Evolutionary conservation across 345 rosid genomes (phyloP).

Genomic region (Moringa oleifera): DNA sequence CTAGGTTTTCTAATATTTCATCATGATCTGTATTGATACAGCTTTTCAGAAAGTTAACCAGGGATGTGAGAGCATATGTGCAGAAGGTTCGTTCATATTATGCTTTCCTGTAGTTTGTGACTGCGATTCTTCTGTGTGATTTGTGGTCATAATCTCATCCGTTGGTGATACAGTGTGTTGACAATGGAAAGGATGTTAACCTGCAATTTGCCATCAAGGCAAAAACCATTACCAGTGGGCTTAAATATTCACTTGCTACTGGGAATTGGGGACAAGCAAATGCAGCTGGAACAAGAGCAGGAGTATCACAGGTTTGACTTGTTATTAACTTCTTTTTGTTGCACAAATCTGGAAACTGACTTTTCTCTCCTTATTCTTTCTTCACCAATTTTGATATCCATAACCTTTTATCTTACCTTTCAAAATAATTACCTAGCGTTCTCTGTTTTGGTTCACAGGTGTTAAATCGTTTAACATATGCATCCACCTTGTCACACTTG

Average conservation of each 20-base stretch:
- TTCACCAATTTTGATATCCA: not conserved
- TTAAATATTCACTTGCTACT: slow-evolving; percentile 96
- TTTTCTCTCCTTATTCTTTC: not conserved
- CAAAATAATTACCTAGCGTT: slow-evolving; percentile 5
- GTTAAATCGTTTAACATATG: slow-evolving; percentile 90
- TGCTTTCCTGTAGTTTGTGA: slow-evolving; percentile 5
- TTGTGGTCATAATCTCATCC: slow-evolving; percentile 19
- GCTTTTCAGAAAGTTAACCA: slow-evolving; percentile 92
- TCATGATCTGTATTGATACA: slow-evolving; percentile 28
- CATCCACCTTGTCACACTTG: slow-evolving; percentile 92
- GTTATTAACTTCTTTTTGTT: not conserved
- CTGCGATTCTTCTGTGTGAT: slow-evolving; percentile 10
- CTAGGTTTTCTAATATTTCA: slow-evolving; percentile 8
- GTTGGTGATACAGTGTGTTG: slow-evolving; percentile 65
- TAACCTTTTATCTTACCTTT: not conserved
- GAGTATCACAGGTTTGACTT: slow-evolving; percentile 87
- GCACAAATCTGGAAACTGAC: not conserved
- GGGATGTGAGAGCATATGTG: slow-evolving; percentile 91
- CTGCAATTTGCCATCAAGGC: slow-evolving; percentile 96
- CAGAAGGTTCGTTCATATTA: slow-evolving; percentile 67
- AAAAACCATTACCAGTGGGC: slow-evolving; percentile 95
- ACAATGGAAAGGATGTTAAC: slow-evolving; percentile 94
- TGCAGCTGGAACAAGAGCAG: slow-evolving; percentile 99
- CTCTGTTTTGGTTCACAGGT: slow-evolving; percentile 39
- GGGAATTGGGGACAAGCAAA: slow-evolving; percentile 99